These are phyloP conservation scores for Debaryomyces castellii DNA, from an alignment of 805 yeast genomes.

Conservation along the genomic window DNA sequence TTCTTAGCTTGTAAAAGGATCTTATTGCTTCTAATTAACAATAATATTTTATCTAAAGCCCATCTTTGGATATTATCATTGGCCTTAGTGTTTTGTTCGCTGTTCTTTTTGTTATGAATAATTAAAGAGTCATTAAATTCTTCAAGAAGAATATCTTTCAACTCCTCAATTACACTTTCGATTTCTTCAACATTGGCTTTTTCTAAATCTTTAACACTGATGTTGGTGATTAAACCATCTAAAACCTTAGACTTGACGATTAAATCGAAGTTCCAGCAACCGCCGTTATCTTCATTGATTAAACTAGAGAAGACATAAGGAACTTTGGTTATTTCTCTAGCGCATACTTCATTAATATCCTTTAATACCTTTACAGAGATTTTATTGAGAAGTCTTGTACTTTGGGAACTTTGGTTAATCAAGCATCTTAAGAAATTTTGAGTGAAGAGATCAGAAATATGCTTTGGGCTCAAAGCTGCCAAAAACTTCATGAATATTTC, in stretches of 20 bases:
- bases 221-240: constrained; percentile 33
- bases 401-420: constrained; percentile 72
- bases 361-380: constrained; percentile 56
- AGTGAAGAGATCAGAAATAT: constrained; percentile 43
- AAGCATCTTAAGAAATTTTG: constrained; percentile 70
- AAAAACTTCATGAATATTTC: constrained; percentile 61
- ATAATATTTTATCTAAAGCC: constrained; percentile 58
- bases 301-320: constrained; percentile 27
- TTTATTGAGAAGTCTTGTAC: constrained; percentile 64
- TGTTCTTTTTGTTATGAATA: constrained; percentile 21
- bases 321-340: constrained; percentile 38
- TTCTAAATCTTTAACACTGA: constrained; percentile 19
- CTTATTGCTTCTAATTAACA: constrained; percentile 50
- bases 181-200: constrained; percentile 9
- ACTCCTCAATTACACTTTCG: constrained; percentile 16
- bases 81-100: constrained; percentile 20
- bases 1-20: constrained; percentile 17
- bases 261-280: constrained; percentile 71
- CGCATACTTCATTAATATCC: constrained; percentile 39
- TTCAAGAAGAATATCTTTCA: constrained; percentile 20
- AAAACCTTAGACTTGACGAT: constrained; percentile 71
- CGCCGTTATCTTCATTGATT: constrained; percentile 36
- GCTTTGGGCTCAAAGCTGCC: constrained; percentile 13
- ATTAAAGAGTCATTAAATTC: constrained; percentile 23
- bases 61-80: constrained; percentile 49